These are phyloP conservation scores for Fistulinella staudtii DNA, from an alignment of 1,284 basidiomycete species.

Conservation along the genomic window DNA sequence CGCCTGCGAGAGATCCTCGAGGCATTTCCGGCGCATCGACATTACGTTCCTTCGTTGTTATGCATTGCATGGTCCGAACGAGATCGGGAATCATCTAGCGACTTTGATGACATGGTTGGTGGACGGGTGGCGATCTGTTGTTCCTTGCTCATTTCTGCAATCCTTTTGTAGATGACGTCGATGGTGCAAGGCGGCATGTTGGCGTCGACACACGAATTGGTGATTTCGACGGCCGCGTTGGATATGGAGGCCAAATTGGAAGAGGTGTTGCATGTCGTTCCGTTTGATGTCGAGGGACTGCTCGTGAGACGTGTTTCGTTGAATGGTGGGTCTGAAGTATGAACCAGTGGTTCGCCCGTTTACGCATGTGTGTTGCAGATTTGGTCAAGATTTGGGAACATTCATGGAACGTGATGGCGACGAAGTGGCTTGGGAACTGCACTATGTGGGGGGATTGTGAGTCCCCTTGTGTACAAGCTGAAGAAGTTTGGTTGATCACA, in stretches of 20 bases:
- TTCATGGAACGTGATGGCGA: conserved; percentile 43
- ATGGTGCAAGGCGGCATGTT: conserved; percentile 43
- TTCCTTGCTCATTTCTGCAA: conserved; percentile 2
- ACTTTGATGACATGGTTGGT: conserved; percentile 51
- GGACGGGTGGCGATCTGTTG: not conserved
- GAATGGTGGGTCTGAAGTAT: conserved; percentile 39
- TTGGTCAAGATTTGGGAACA: conserved; percentile 47
- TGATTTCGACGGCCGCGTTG: conserved; percentile 46
- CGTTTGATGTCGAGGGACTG: conserved; percentile 54
- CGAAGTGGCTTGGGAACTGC: conserved; percentile 57
- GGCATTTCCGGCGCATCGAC: conserved; percentile 46
- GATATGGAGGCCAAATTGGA: conserved; percentile 55
- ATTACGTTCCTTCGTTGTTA: conserved; percentile 57
- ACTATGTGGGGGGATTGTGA: conserved; percentile 46
- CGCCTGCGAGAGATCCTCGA: conserved; percentile 61
- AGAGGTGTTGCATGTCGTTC: conserved; percentile 38
- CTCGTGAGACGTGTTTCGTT: conserved; percentile 46
- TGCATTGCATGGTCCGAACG: conserved; percentile 55
- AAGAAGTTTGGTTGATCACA: conserved; percentile 5
- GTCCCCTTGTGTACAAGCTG: conserved; percentile 22
- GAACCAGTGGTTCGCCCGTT: not conserved
- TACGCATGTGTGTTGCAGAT: conserved; percentile 30
- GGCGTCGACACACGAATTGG: conserved; percentile 40
- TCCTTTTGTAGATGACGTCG: conserved; percentile 40
- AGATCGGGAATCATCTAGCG: conserved; percentile 36